Evolutionary conservation across 2,329 filamentous ascomycete species (phyloP), one percentile per base, ranked within the genome.

Genomic region (Aspergillus hiratsukae): DNA sequence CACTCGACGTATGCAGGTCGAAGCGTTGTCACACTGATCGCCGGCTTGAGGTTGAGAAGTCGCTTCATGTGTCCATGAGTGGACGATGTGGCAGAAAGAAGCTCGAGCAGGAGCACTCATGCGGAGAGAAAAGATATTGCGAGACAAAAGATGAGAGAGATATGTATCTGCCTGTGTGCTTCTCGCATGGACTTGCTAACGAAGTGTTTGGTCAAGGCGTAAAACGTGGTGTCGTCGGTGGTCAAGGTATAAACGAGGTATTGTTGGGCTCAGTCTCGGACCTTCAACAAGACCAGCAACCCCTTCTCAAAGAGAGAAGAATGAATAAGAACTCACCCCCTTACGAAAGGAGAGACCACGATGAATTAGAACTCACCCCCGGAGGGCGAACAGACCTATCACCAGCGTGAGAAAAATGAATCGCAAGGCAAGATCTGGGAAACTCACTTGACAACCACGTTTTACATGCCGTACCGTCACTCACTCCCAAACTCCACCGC

Each of bases 401-500:
- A 25, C 19, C 6, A 5, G 4, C 11, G 10, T 25, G 6, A 23
- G 10, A 14, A 17, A 45, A 23, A 46, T 11, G 10, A 45, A 45
- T 23, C 19, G 21, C 10, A 14, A 25, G 14, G 19, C 21, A 23
- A 46, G 21, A 46, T 25, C 10, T 17, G 43, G 21, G 17, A 21
- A n/a, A 46, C 43, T 46, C 43, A 46, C 43, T 46, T 17, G 3
- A 14, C 23, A 23, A 23, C 43, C 43, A 27, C 21, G n/a, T 41
- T 51, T 51, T 25, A 51, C 21, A 10, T 17, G 49, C 31, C 23
- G 28, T 46, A 52, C 50, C 46, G 49, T 37, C 48, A 53, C 45
- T 58, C 52, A 23, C 41, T 46, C 21, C 51, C 43, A 48, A 52
- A 51, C 41, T 49, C 46, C 53, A 53, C 51, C 51, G 41, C 41